A percentile compares a stretch with the other conserved stretches of the same genome.
These are phyloP conservation scores for Hericium rajendrae DNA, from an alignment of 768 basidiomycete species.

Conservation along the genomic window DNA sequence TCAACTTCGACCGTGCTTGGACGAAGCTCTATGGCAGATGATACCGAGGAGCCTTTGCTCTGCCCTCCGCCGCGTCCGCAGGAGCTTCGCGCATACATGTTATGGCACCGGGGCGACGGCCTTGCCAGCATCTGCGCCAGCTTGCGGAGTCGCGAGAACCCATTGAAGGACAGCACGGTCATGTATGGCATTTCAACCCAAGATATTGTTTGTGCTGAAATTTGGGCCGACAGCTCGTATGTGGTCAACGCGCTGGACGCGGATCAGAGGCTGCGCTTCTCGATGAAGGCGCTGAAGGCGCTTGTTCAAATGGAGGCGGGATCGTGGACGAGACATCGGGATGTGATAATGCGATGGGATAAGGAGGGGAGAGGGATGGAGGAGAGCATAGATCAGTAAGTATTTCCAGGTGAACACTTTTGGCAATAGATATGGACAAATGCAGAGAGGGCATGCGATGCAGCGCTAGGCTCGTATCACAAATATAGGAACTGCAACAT, in stretches of 20 bases:
- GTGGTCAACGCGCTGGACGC: slow-evolving; percentile 32
- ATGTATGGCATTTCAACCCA: slow-evolving; percentile 25
- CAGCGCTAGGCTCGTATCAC: too few species aligned
- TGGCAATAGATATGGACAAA: too few species aligned
- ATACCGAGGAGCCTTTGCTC: neutral
- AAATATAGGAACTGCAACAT: too few species aligned
- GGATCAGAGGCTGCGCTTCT: slow-evolving; percentile 28
- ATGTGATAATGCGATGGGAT: slow-evolving; percentile 23
- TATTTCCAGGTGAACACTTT: too few species aligned
- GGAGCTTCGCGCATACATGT: slow-evolving; percentile 33
- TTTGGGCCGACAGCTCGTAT: slow-evolving; percentile 27
- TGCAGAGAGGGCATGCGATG: too few species aligned
- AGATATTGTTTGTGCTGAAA: neutral
- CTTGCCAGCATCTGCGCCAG: slow-evolving; percentile 30
- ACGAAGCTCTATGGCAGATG: slow-evolving; percentile 13
- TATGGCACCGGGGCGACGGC: slow-evolving; percentile 30
- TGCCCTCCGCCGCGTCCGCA: slow-evolving; percentile 21
- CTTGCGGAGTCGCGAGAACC: slow-evolving; percentile 28
- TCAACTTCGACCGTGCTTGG: neutral
- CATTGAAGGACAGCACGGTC: slow-evolving; percentile 36
- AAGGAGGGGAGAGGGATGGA: slow-evolving; percentile 5
- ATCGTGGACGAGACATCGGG: slow-evolving; percentile 33
- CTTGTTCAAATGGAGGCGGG: slow-evolving; percentile 31
- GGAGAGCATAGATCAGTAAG: neutral
- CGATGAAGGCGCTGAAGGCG: slow-evolving; percentile 23